Evolutionary conservation across 2,329 filamentous ascomycete genomes (phyloP).

Genomic region (Cercospora sojina): DNA sequence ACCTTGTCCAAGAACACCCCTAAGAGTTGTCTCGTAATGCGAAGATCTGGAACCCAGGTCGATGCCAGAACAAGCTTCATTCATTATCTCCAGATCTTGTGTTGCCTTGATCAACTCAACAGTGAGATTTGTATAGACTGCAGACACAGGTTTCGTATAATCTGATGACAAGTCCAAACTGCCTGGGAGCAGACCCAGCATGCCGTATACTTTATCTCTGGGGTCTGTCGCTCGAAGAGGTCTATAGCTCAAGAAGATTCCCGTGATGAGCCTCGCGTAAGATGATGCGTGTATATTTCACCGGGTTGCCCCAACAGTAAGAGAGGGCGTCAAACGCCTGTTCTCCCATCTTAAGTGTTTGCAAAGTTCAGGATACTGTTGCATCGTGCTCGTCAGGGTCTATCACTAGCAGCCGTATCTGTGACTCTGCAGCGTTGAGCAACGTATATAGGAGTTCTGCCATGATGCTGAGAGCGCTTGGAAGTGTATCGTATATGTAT

Average conservation of each 20-base stretch:
- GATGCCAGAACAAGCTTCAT: constrained; percentile 6
- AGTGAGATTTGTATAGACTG: neutral
- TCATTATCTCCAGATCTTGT: neutral
- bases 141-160: neutral
- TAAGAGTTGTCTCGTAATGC: neutral
- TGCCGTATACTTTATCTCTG: constrained; percentile 7
- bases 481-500: neutral
- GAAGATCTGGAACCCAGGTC: constrained; percentile 1
- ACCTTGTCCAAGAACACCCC: neutral
- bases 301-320: constrained; percentile 6
- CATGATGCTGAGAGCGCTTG: neutral
- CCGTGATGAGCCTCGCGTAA: neutral
- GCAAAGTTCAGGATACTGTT: neutral
- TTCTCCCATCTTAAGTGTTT: neutral
- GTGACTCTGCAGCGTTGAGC: neutral
- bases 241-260: neutral
- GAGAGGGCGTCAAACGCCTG: constrained; percentile 5
- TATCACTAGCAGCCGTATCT: neutral
- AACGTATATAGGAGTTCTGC: neutral
- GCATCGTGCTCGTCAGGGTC: neutral
- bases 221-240: neutral
- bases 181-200: neutral
- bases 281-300: neutral
- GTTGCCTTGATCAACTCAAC: neutral
- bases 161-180: neutral